Percentiles rank a stretch among this genome's conserved stretches.
Evolutionary conservation across 2,329 filamentous ascomycete genomes (phyloP).

Genomic region (Fusarium fracticaudum): DNA sequence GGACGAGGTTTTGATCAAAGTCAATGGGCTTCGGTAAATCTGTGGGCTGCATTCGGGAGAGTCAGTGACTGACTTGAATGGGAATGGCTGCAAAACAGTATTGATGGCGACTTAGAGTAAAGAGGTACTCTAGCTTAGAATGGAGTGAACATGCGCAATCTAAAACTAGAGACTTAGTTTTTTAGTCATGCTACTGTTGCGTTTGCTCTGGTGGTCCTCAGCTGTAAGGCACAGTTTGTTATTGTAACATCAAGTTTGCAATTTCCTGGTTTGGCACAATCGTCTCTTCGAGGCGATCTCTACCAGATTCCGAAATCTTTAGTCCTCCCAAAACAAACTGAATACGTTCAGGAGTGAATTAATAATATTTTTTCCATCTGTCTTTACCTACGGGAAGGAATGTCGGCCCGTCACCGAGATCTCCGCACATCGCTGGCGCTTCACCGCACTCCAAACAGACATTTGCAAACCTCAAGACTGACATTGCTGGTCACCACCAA

Average conservation of each 20-base stretch:
- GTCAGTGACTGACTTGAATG: background rate
- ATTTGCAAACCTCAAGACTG: background rate
- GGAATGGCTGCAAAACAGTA: background rate
- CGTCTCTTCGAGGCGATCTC: background rate
- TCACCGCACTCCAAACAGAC: rapidly evolving
- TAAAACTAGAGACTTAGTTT: rapidly evolving
- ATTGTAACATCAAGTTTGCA: background rate
- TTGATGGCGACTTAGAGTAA: background rate
- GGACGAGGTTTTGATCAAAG: background rate
- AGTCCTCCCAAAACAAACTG: rapidly evolving
- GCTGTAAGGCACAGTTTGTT: background rate
- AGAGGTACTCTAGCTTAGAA: background rate
- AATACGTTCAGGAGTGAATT: rapidly evolving
- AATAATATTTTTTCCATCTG: rapidly evolving
- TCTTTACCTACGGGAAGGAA: background rate
- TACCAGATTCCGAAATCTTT: background rate
- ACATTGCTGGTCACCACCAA: background rate
- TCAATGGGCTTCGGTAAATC: background rate
- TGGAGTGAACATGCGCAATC: background rate
- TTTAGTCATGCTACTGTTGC: background rate
- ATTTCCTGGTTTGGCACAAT: background rate
- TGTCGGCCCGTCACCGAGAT: background rate
- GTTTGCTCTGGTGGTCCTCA: rapidly evolving
- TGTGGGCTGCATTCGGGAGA: too few species aligned
- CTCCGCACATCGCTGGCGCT: background rate